These are phyloP conservation scores for Nemania bipapillata DNA, from an alignment of 2,329 filamentous ascomycete species.

Conservation along the genomic window DNA sequence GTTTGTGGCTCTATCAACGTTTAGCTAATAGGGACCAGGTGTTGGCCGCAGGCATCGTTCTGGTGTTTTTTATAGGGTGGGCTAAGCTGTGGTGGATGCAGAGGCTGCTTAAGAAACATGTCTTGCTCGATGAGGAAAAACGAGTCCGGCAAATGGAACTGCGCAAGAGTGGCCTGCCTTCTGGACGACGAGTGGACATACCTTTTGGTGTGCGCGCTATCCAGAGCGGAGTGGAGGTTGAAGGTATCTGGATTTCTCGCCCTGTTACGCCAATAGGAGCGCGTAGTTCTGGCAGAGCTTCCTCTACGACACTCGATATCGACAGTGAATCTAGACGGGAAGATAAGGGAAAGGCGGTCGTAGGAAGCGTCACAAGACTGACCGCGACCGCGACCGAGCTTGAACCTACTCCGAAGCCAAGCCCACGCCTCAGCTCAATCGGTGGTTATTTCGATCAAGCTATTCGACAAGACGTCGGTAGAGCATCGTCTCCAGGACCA, in stretches of 20 bases:
- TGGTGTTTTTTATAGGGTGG: slow-evolving; percentile 75
- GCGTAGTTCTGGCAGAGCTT: slow-evolving; percentile 43
- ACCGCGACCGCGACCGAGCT: slow-evolving; percentile 40
- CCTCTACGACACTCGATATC: slow-evolving; percentile 42
- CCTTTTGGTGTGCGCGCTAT: slow-evolving; percentile 89
- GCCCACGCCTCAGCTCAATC: slow-evolving; percentile 42
- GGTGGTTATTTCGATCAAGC: slow-evolving; percentile 43
- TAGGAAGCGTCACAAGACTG: slow-evolving; percentile 30
- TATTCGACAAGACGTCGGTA: slow-evolving; percentile 28
- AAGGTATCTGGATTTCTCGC: slow-evolving; percentile 81
- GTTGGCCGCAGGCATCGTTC: slow-evolving; percentile 74
- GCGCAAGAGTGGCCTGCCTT: slow-evolving; percentile 64
- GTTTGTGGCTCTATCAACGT: not conserved
- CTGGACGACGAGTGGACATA: slow-evolving; percentile 66
- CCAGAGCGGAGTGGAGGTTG: slow-evolving; percentile 82
- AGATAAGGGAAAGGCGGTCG: slow-evolving; percentile 42
- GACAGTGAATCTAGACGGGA: slow-evolving; percentile 45
- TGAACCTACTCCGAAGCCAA: slow-evolving; percentile 45
- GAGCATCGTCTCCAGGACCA: slow-evolving; percentile 38
- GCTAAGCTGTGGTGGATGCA: slow-evolving; percentile 73
- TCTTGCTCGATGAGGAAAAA: slow-evolving; percentile 74
- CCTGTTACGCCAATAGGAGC: slow-evolving; percentile 56
- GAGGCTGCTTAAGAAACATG: slow-evolving; percentile 65
- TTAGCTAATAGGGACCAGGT: slow-evolving; percentile 63
- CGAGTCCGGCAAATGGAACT: slow-evolving; percentile 64